phyloP scores from a whole-genome alignment of 495 filamentous ascomycete genomes.

The Amorphotheca resinae region DNA sequence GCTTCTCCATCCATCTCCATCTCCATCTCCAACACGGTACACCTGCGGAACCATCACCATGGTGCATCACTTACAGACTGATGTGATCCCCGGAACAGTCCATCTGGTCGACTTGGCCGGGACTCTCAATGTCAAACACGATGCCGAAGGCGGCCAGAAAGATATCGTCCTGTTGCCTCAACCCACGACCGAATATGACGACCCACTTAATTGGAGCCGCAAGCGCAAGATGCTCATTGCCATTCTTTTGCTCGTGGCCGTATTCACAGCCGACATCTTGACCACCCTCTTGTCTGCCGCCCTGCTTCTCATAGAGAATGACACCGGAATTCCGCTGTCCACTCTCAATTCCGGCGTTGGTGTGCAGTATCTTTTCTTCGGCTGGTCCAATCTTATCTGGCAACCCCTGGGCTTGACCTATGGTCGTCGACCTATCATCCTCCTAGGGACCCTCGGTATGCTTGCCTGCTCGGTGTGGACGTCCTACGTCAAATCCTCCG shows the following conservation, averaged over 20 bases:
- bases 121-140: slow-evolving; percentile 27
- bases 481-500: slow-evolving; percentile 32
- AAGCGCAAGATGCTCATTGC: slow-evolving; percentile 40
- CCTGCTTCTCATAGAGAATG: too few relatives aligned
- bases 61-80: too few relatives aligned
- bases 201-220: slow-evolving; percentile 50
- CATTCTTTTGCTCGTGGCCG: slow-evolving; percentile 24
- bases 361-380: slow-evolving; percentile 27
- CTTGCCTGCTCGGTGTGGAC: slow-evolving; percentile 30
- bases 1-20: too few relatives aligned
- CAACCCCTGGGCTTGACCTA: slow-evolving; percentile 25
- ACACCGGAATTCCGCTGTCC: too few relatives aligned
- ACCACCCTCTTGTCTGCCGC: too few relatives aligned
- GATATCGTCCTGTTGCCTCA: slow-evolving; percentile 47
- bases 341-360: slow-evolving; percentile 24
- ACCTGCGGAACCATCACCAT: too few relatives aligned
- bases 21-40: too few relatives aligned
- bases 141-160: slow-evolving; percentile 27
- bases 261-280: too few relatives aligned
- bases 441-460: slow-evolving; percentile 21
- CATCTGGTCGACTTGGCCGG: slow-evolving; percentile 21
- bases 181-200: slow-evolving; percentile 44
- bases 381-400: slow-evolving; percentile 25
- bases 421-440: slow-evolving; percentile 24
- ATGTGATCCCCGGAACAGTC: slow-evolving; percentile 19